Conservation (phyloP, 768 basidiomycete genomes). For the Boletus reticulatus region DNA sequence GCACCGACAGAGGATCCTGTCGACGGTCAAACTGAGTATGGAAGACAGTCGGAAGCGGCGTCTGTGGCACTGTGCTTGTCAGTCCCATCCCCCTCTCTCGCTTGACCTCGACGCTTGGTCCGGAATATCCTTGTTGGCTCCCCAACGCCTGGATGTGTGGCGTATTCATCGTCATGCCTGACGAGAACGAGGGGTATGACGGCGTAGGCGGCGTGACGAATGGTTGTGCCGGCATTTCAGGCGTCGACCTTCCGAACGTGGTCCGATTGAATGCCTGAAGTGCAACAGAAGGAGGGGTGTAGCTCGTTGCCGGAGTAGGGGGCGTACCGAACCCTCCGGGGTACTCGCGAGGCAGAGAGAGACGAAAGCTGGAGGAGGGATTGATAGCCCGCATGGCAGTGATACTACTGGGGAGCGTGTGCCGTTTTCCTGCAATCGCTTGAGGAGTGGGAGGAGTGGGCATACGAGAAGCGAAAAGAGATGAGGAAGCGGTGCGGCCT, state of each 20-base stretch:
- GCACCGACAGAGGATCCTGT: slow-evolving; percentile 7
- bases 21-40: slow-evolving; percentile 39
- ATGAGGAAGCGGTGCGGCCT: slow-evolving; percentile 27
- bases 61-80: slow-evolving; percentile 39
- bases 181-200: slow-evolving; percentile 69
- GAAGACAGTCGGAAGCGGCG: slow-evolving; percentile 54
- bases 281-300: slow-evolving; percentile 35
- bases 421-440: slow-evolving; percentile 56
- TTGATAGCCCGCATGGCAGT: slow-evolving; percentile 31
- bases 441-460: slow-evolving; percentile 23
- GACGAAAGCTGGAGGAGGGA: slow-evolving; percentile 14
- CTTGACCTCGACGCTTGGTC: slow-evolving; percentile 63
- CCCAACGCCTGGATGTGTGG: slow-evolving; percentile 56
- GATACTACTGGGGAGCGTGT: slow-evolving; percentile 43
- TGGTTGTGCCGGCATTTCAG: slow-evolving; percentile 16
- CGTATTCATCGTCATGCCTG: slow-evolving; percentile 42
- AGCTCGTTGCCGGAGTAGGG: slow-evolving; percentile 13
- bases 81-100: slow-evolving; percentile 51
- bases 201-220: slow-evolving; percentile 54
- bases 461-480: slow-evolving; percentile 27
- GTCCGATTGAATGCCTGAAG: slow-evolving; percentile 32
- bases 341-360: slow-evolving; percentile 31
- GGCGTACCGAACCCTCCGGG: slow-evolving; percentile 9
- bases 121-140: slow-evolving; percentile 46
- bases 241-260: slow-evolving; percentile 29